Base-by-base conservation (phyloP, 1,139 yeast genomes). In the Petasospora fabianii region DNA sequence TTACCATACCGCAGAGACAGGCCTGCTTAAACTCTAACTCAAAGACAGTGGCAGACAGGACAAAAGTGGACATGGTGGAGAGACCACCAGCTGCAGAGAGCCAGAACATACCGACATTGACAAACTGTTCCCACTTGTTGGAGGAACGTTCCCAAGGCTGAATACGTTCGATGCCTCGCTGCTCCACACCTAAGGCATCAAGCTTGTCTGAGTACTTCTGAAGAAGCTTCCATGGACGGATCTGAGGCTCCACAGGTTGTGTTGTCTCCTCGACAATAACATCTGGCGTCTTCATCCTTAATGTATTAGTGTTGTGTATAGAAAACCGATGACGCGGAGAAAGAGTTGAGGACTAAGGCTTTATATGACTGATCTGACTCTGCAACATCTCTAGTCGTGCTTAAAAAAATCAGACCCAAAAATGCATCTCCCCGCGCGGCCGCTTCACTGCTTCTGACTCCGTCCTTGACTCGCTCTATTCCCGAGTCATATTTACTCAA, bases 61-160 rank as follows among this genome's bases (percentile, higher is more conserved):
- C 77, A 54, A 75, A 86, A 2, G 92, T 77, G 1, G 95, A 82
- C 85, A 85, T 83, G 1, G 95, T 83, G 6, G 94, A 81, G 24
- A 86, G 65, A 1, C 95, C 90, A 40, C 95, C 94, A 47, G 88
- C 74, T 0, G 90, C 96, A 27, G 90, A 79, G 24, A 84, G 58
- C 96, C 96, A 86, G 35, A 85, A 69, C 2, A 95, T 90, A 13
- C 75, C 63, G 14, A 84, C 86, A 16, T 80, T 71, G 7, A 81
- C 39, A 35, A 80, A 68, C 42, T 78, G 80, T 32, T 67, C 66
- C 17, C 57, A 42, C 30, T 66, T 65, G 30, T 75, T 71, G 6
- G 72, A 64, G 19, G 80, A 69, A 46, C 96, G 68, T 46, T 84
- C 87, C 45, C 78, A 69, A 0, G 95, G 84, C 34, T 74, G 65